These are phyloP conservation scores for Aspergillus sergii DNA, from an alignment of 2,329 filamentous ascomycete species.

Conservation along the genomic window DNA sequence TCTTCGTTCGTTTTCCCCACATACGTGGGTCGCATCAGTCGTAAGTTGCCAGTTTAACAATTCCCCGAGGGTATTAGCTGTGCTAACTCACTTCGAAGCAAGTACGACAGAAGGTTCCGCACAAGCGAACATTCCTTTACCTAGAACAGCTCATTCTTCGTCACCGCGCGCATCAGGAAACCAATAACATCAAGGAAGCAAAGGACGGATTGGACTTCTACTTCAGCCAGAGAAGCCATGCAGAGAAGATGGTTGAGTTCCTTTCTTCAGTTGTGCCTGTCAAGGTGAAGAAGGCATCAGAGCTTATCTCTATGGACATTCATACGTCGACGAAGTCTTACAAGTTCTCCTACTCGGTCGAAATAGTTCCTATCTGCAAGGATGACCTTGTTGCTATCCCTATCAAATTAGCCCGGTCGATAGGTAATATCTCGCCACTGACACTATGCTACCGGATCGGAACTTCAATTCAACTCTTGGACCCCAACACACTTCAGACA, in stretches of 20 bases:
- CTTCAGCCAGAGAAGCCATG: slow-evolving; percentile 86
- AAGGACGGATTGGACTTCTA: slow-evolving; percentile 97
- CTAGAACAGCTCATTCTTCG: slow-evolving; percentile 96
- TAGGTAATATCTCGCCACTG: slow-evolving; percentile 86
- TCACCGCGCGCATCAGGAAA: slow-evolving; percentile 86
- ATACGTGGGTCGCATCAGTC: slow-evolving; percentile 90
- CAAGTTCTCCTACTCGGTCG: slow-evolving; percentile 90
- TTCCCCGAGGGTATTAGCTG: neutral
- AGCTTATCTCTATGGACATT: slow-evolving; percentile 89
- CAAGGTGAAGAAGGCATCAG: slow-evolving; percentile 80
- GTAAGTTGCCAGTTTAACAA: neutral
- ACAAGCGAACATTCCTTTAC: slow-evolving; percentile 83
- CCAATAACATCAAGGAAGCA: slow-evolving; percentile 97
- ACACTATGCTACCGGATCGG: slow-evolving; percentile 85
- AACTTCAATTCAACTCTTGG: slow-evolving; percentile 84
- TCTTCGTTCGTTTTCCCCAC: slow-evolving; percentile 92
- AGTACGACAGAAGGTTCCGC: slow-evolving; percentile 93
- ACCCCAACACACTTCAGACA: slow-evolving; percentile 87
- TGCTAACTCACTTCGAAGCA: slow-evolving; percentile 50
- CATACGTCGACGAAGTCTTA: slow-evolving; percentile 90
- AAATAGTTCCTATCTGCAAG: slow-evolving; percentile 93
- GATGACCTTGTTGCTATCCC: slow-evolving; percentile 95
- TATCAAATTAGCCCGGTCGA: slow-evolving; percentile 80
- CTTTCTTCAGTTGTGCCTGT: slow-evolving; percentile 79
- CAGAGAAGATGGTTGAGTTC: slow-evolving; percentile 91